These are phyloP conservation scores for Candida tallmaniae DNA, from an alignment of 805 yeast species.

Conservation along the genomic window DNA sequence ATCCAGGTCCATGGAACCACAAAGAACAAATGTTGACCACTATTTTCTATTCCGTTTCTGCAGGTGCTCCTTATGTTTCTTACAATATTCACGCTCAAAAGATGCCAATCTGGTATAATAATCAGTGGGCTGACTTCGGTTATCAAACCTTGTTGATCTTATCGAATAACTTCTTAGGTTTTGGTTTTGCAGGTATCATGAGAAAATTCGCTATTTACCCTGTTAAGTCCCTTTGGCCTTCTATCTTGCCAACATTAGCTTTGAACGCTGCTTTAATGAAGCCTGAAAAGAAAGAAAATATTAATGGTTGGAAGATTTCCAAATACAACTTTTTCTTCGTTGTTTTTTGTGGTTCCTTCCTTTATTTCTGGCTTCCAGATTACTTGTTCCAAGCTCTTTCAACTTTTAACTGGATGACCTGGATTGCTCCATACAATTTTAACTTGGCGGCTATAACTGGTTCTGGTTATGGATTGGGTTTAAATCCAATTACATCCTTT, in stretches of 20 bases:
- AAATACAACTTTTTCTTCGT: slow-evolving; percentile 21
- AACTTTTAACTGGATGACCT: slow-evolving; percentile 51
- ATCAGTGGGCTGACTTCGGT: slow-evolving; percentile 26
- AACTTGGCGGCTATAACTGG: slow-evolving; percentile 51
- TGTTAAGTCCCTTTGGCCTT: slow-evolving; percentile 24
- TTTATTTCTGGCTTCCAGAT: slow-evolving; percentile 45
- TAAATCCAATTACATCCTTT: slow-evolving; percentile 51
- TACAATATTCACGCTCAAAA: slow-evolving; percentile 25
- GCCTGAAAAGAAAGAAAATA: slow-evolving; percentile 22
- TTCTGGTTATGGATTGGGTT: slow-evolving; percentile 42
- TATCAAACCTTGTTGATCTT: slow-evolving; percentile 22
- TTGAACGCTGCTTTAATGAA: slow-evolving; percentile 27
- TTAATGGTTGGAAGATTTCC: slow-evolving; percentile 28
- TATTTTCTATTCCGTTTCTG: slow-evolving; percentile 19
- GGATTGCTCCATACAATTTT: slow-evolving; percentile 52
- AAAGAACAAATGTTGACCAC: slow-evolving; percentile 68
- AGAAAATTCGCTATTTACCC: slow-evolving; percentile 27
- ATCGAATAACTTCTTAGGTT: slow-evolving; percentile 24
- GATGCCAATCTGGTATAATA: slow-evolving; percentile 18
- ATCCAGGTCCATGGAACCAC: slow-evolving; percentile 52
- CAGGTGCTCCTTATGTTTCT: slow-evolving; percentile 23
- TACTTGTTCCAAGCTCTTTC: slow-evolving; percentile 40
- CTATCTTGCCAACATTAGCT: slow-evolving; percentile 25
- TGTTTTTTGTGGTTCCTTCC: slow-evolving; percentile 26
- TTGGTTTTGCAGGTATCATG: slow-evolving; percentile 29